Conservation (phyloP, 2,329 filamentous ascomycete species). For the Beauveria medogensis region DNA sequence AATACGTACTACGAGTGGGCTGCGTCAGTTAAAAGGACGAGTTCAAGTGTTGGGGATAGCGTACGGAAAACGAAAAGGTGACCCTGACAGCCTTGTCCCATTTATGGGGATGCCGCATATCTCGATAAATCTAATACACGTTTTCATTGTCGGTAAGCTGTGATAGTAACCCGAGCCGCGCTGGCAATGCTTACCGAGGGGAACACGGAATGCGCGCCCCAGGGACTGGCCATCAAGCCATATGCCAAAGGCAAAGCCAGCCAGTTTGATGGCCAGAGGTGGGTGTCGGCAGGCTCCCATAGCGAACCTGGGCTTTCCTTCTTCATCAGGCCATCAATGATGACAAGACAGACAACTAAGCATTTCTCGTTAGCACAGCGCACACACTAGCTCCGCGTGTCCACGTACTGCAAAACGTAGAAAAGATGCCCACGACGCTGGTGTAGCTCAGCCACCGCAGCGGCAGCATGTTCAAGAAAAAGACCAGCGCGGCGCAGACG, state of each 20-base stretch:
- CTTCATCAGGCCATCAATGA: slow-evolving; percentile 82
- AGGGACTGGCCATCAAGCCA: slow-evolving; percentile 76
- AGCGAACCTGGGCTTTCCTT: slow-evolving; percentile 72
- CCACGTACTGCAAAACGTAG: slow-evolving; percentile 73
- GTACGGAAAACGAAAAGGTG: slow-evolving; percentile 78
- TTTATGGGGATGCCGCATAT: slow-evolving; percentile 69
- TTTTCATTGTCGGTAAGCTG: not conserved
- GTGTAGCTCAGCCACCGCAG: slow-evolving; percentile 80
- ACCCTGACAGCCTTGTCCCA: slow-evolving; percentile 66
- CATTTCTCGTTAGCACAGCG: not conserved
- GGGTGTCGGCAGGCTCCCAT: slow-evolving; percentile 68
- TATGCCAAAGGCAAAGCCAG: slow-evolving; percentile 78
- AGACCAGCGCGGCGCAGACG: slow-evolving; percentile 66
- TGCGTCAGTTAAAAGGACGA: not conserved
- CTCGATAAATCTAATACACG: slow-evolving; percentile 46
- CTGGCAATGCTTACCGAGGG: slow-evolving; percentile 52
- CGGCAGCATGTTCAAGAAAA: slow-evolving; percentile 79
- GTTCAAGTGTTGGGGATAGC: slow-evolving; percentile 19
- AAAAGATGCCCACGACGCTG: slow-evolving; percentile 86
- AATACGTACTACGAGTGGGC: slow-evolving; percentile 55
- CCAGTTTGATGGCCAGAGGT: slow-evolving; percentile 82
- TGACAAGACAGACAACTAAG: slow-evolving; percentile 72
- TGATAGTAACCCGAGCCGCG: not conserved
- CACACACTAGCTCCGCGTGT: not conserved
- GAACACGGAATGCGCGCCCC: slow-evolving; percentile 62